Evolutionary conservation across 306 rosid species (phyloP).

Genomic region (Potentilla sterilis): DNA sequence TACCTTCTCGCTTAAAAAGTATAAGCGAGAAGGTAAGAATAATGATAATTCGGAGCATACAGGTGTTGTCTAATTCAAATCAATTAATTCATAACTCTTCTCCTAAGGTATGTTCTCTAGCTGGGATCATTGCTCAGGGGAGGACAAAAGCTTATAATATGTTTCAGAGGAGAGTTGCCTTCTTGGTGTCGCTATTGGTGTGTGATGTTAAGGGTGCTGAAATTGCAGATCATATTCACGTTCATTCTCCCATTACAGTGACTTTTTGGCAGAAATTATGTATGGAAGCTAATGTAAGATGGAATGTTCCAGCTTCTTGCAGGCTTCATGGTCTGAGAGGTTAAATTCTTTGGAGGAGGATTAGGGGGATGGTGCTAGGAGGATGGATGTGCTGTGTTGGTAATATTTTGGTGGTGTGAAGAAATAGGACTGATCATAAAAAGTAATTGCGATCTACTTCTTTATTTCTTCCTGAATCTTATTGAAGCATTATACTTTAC

Average conservation of each 20-base stretch:
- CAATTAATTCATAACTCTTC: constrained; percentile 3
- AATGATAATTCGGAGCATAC: too few relatives aligned
- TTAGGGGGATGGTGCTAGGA: neutral
- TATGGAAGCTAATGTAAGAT: too few relatives aligned
- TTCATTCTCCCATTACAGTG: neutral
- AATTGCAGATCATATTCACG: neutral
- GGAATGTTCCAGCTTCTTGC: too few relatives aligned
- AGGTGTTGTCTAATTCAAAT: too few relatives aligned
- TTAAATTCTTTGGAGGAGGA: too few relatives aligned
- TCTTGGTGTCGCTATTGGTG: neutral
- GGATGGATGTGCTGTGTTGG: neutral
- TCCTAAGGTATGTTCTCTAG: neutral
- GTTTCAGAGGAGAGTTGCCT: neutral
- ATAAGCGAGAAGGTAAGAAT: too few relatives aligned
- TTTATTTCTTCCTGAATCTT: too few relatives aligned
- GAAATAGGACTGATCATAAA: neutral
- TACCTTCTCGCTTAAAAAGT: too few relatives aligned
- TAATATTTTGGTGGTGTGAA: neutral
- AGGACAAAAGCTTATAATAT: neutral
- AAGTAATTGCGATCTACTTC: too few relatives aligned
- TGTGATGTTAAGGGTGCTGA: neutral
- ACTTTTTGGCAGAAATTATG: neutral
- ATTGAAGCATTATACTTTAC: too few relatives aligned
- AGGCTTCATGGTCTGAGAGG: too few relatives aligned
- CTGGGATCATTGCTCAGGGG: neutral